These are phyloP conservation scores for Xylaria sp. DNA, from an alignment of 2,329 filamentous ascomycete genomes.

Conservation along the genomic window DNA sequence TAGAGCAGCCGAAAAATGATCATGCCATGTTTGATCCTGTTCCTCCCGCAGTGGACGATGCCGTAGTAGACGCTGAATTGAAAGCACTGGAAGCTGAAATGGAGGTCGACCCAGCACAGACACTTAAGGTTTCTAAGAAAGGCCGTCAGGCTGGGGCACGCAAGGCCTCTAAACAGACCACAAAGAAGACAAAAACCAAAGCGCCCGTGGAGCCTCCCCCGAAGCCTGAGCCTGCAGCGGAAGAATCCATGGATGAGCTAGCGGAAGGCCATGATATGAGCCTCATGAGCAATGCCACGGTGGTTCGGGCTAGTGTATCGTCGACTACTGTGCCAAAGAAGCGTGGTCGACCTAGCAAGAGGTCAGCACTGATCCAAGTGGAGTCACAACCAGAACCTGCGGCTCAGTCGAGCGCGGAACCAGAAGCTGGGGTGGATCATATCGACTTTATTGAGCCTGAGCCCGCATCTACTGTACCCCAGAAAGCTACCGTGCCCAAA, in stretches of 20 bases:
- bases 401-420: slow-evolving; percentile 12
- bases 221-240: slow-evolving; percentile 27
- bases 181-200: slow-evolving; percentile 57
- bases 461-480: slow-evolving; percentile 23
- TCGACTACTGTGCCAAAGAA: slow-evolving; percentile 47
- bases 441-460: slow-evolving; percentile 40
- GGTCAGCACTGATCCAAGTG: slow-evolving; percentile 48
- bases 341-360: slow-evolving; percentile 51
- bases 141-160: slow-evolving; percentile 61
- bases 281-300: slow-evolving; percentile 56
- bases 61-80: slow-evolving; percentile 63
- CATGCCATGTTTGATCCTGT: slow-evolving; percentile 66
- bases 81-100: slow-evolving; percentile 62
- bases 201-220: slow-evolving; percentile 42
- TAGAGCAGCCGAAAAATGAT: slow-evolving; percentile 51
- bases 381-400: slow-evolving; percentile 42
- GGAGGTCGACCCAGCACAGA: slow-evolving; percentile 54
- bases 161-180: slow-evolving; percentile 64
- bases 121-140: slow-evolving; percentile 64
- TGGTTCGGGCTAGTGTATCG: slow-evolving; percentile 53
- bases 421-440: slow-evolving; percentile 38
- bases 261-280: slow-evolving; percentile 55
- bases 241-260: slow-evolving; percentile 47
- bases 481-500: slow-evolving; percentile 41
- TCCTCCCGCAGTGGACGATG: slow-evolving; percentile 59